Evolutionary conservation across 1,139 yeast genomes (phyloP).

Genomic region (Yamadazyma friedrichii): DNA sequence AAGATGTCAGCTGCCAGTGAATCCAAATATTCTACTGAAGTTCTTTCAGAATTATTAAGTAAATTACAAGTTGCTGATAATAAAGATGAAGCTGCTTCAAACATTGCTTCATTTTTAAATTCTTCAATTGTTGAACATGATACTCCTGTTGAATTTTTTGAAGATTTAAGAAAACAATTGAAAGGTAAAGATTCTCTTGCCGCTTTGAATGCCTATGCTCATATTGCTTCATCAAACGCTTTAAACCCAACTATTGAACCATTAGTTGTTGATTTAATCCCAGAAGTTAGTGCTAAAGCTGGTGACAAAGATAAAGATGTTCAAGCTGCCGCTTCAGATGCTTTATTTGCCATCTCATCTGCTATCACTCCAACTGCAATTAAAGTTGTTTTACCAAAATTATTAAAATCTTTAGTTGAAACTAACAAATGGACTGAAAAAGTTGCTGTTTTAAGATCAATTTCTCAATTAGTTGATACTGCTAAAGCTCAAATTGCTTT

Average conservation of each 20-base stretch:
- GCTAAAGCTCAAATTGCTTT: constrained; percentile 96
- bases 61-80: constrained; percentile 92
- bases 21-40: constrained; percentile 69
- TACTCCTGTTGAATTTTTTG: constrained; percentile 88
- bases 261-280: constrained; percentile 74
- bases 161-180: constrained; percentile 71
- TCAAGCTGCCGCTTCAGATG: constrained; percentile 66
- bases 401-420: constrained; percentile 64
- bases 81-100: constrained; percentile 83
- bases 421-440: constrained; percentile 98
- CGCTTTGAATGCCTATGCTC: constrained; percentile 80
- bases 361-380: constrained; percentile 91
- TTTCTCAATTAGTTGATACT: constrained; percentile 85
- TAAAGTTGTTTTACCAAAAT: constrained; percentile 83
- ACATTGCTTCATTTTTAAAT: constrained; percentile 90
- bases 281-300: constrained; percentile 69
- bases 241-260: constrained; percentile 95
- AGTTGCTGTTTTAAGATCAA: constrained; percentile 83
- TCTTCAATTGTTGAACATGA: constrained; percentile 98
- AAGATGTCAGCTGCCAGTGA: constrained; percentile 62
- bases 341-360: constrained; percentile 73
- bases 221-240: constrained; percentile 79
- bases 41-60: constrained; percentile 89
- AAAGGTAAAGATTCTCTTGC: constrained; percentile 68
- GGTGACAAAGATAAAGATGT: constrained; percentile 88